A percentile compares a stretch with the other conserved stretches of the same genome.
phyloP scores from a whole-genome alignment of 106 monocot species.

The Acorus gramineus region DNA sequence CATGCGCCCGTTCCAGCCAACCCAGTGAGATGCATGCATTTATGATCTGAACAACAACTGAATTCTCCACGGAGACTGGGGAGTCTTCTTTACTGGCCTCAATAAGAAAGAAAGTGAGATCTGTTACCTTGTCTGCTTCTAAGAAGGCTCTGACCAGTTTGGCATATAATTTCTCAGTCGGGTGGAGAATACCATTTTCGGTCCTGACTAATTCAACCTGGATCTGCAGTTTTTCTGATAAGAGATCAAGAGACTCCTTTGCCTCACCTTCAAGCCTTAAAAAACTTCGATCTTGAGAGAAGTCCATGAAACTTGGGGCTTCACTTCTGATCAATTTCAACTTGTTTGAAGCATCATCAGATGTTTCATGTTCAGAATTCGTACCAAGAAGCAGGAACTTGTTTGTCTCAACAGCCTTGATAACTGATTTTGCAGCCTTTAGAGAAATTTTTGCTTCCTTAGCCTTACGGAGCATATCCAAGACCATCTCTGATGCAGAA shows the following conservation, averaged over 20 bases:
- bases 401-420: slow-evolving; percentile 32
- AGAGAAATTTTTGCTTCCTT: slow-evolving; percentile 70
- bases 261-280: slow-evolving; percentile 50
- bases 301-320: slow-evolving; percentile 45
- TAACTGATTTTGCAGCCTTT: slow-evolving; percentile 45
- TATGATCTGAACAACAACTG: slow-evolving; percentile 67
- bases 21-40: slow-evolving; percentile 66
- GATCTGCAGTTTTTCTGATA: slow-evolving; percentile 45
- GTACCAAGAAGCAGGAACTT: slow-evolving; percentile 8
- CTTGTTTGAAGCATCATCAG: slow-evolving; percentile 6
- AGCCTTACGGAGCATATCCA: slow-evolving; percentile 76
- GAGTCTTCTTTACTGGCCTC: slow-evolving; percentile 61
- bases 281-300: slow-evolving; percentile 45
- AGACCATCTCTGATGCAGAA: slow-evolving; percentile 47
- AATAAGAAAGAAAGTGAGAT: slow-evolving; percentile 63
- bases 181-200: slow-evolving; percentile 79
- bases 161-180: slow-evolving; percentile 83
- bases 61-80: slow-evolving; percentile 59
- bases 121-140: slow-evolving; percentile 50
- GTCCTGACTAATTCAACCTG: slow-evolving; percentile 57
- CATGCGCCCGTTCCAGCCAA: slow-evolving; percentile 81
- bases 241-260: slow-evolving; percentile 33
- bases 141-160: slow-evolving; percentile 74
- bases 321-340: slow-evolving; percentile 20
- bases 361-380: slow-evolving; percentile 8